Conservation (phyloP, 2,329 filamentous ascomycete species). For the Colletotrichum tanaceti region DNA sequence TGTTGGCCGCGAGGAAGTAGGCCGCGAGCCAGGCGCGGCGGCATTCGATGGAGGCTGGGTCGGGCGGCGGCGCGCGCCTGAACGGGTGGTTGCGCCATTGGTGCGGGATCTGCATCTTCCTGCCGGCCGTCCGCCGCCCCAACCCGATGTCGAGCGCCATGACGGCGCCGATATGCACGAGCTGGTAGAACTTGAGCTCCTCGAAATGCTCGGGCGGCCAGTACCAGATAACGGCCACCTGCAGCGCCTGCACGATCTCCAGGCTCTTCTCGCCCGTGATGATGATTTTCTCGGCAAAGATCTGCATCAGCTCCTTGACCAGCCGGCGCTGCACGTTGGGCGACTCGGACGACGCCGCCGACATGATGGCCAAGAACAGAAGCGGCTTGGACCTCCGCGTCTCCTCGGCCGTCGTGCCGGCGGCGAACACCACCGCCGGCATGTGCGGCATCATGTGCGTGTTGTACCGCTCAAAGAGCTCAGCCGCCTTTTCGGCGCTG, state of each 20-base stretch:
- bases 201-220: conserved; percentile 85
- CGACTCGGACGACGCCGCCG: conserved; percentile 70
- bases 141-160: conserved; percentile 89
- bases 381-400: conserved; percentile 70
- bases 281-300: conserved; percentile 79
- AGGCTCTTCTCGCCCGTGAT: conserved; percentile 82
- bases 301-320: conserved; percentile 75
- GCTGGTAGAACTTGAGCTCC: conserved; percentile 89
- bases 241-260: conserved; percentile 83
- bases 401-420: conserved; percentile 63
- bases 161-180: conserved; percentile 82
- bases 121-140: conserved; percentile 59
- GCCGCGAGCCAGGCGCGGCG: conserved; percentile 69
- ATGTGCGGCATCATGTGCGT: conserved; percentile 70
- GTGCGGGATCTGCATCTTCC: conserved; percentile 39
- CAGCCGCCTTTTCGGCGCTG: conserved; percentile 64
- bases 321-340: conserved; percentile 69
- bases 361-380: conserved; percentile 78
- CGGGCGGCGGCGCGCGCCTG: conserved; percentile 57
- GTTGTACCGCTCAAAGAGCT: conserved; percentile 69
- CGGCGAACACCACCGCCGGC: conserved; percentile 71
- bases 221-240: conserved; percentile 85
- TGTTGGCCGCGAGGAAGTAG: conserved; percentile 69
- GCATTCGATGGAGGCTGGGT: conserved; percentile 66
- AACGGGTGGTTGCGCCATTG: conserved; percentile 57